Evolutionary conservation across 768 basidiomycete genomes (phyloP), one percentile per base, ranked within the genome.

Genomic region (Xanthoconium purpureum): DNA sequence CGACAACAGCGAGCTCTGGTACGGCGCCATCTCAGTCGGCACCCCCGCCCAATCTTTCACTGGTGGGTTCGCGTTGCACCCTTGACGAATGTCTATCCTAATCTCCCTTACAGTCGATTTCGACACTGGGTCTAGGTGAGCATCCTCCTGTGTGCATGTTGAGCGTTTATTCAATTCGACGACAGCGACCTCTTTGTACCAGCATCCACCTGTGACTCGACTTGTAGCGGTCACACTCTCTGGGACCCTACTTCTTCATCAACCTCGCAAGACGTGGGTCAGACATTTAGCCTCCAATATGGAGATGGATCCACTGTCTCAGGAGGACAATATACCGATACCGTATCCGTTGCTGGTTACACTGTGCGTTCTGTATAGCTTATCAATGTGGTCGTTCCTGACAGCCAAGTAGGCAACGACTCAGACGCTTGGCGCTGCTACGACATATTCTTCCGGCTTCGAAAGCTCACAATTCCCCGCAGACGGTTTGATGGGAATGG

Each of bases 261-360:
- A 1, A 71, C 74, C 3, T 55, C 76, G 2, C 28, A 50, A 0
- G 59, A 66, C 47, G 14, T 62, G 28, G 40, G 51, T 6, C 43
- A 66, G 33, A 37, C 55, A 1, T 74, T 76, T 57, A 39, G 18
- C 3, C 62, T 78, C 44, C 0, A 18, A 4, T 80, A 73, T 56
- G 75, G 73, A 15, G 75, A 76, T 48, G 75, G 76, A 1, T 24
- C 48, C 13, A 47, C 50, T 1, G 73, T 74, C 14, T 36, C 47
- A 0, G 80, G 77, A 9, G 55, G 64, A n/a, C 66, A 73, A 47
- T 81, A 74, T 61, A 68, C 51, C 7, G 80, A 81, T 51, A 63
- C 49, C 0, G 50, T 64, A 1, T 43, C 56, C 2, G 24, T 63
- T 29, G 49, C 51, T 6, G 52, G 47, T 3, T 40, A 43, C n/a